A percentile compares a stretch with the other conserved stretches of the same genome.
Evolutionary conservation across 257 asterid genomes (phyloP).

Genomic region (Solanum pinnatisectum): DNA sequence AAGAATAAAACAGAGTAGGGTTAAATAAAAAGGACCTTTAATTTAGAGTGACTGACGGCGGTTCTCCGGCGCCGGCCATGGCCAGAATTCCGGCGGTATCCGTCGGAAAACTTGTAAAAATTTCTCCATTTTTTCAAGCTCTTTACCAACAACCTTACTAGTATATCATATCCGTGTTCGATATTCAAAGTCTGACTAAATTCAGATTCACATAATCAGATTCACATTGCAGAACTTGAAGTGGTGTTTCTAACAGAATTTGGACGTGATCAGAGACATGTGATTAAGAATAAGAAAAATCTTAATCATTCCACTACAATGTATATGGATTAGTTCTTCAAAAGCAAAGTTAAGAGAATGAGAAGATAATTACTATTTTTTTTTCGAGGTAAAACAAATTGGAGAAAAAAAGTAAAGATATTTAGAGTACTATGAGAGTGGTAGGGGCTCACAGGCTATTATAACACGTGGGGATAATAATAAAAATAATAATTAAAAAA

Average conservation of each 20-base stretch:
- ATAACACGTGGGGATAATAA: neutral
- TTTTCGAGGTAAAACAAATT: neutral
- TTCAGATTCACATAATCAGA: no score
- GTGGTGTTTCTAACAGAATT: no score
- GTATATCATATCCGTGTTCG: neutral
- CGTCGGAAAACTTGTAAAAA: neutral
- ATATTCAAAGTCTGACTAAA: neutral
- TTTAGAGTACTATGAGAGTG: neutral
- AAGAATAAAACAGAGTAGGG: neutral
- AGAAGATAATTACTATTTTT: neutral
- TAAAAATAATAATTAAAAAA: neutral
- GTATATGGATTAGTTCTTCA: neutral
- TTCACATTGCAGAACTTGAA: neutral
- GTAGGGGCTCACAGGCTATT: neutral
- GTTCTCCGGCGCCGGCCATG: neutral
- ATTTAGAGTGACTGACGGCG: neutral
- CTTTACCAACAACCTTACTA: neutral
- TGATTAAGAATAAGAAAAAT: no score
- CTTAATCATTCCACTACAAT: no score
- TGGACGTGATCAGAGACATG: rapidly evolving
- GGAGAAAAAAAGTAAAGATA: neutral
- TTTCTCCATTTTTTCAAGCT: neutral
- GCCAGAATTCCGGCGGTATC: neutral
- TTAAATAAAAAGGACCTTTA: neutral
- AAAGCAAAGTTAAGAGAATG: neutral